These are phyloP conservation scores for Arachnomyces sp. DNA, from an alignment of 2,329 filamentous ascomycete species.

Conservation along the genomic window DNA sequence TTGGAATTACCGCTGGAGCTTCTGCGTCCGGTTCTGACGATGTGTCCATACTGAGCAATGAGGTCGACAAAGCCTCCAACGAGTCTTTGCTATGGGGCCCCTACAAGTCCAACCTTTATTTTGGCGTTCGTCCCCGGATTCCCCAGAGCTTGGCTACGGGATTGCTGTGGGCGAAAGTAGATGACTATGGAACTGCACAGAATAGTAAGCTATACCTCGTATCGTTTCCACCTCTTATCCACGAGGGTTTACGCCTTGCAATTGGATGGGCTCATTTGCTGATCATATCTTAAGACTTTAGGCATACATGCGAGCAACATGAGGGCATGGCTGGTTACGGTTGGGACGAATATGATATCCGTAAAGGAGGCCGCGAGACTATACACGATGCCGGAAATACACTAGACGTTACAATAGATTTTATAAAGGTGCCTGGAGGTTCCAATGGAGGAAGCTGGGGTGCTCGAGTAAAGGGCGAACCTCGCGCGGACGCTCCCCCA, in stretches of 20 bases:
- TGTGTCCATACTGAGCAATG: slow-evolving; percentile 29
- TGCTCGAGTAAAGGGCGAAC: slow-evolving; percentile 73
- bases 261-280: slow-evolving; percentile 7
- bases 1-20: slow-evolving; percentile 20
- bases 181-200: slow-evolving; percentile 68
- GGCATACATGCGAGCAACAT: slow-evolving; percentile 93
- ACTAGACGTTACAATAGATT: slow-evolving; percentile 85
- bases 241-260: slow-evolving; percentile 4
- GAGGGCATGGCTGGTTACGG: slow-evolving; percentile 92
- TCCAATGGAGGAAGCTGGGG: slow-evolving; percentile 86
- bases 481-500: slow-evolving; percentile 59
- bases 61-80: slow-evolving; percentile 52
- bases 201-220: slow-evolving; percentile 46
- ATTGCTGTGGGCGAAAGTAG: slow-evolving; percentile 81
- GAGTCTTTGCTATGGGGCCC: slow-evolving; percentile 91
- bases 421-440: slow-evolving; percentile 86
- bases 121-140: slow-evolving; percentile 75
- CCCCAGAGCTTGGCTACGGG: slow-evolving; percentile 75
- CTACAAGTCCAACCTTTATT: slow-evolving; percentile 90
- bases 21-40: slow-evolving; percentile 20
- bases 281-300: slow-evolving; percentile 55
- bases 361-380: slow-evolving; percentile 77
- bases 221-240: background rate
- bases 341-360: slow-evolving; percentile 93
- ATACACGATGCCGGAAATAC: slow-evolving; percentile 85